Evolutionary conservation across 257 asterid species (phyloP), one percentile per base, ranked within the genome.

Genomic region (Nicotiana tomentosiformis): DNA sequence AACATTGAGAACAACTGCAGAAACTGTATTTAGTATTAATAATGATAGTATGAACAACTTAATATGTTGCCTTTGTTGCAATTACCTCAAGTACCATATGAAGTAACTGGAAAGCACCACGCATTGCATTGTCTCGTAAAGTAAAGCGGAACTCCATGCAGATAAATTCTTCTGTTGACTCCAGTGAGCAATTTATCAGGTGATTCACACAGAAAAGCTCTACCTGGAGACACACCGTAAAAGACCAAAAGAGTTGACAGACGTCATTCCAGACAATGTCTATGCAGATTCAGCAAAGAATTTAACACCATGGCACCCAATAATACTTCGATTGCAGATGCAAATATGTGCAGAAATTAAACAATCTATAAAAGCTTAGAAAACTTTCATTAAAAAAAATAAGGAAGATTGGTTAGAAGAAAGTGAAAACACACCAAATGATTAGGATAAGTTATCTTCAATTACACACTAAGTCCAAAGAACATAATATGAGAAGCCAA

Each of bases 81-180:
- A 76, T 87, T 91, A 96, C 99, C 99, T 96, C 95, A 81, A 96
- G 99, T 29, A 96, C 99, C 99, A 94, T 96, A 88, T 96, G 99
- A 87, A 96, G 99, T 81, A 96, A 90, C 91, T 96, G 98, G 88
- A 96, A 96, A 86, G 99, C 99, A 78, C 98, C 99, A 83, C 93
- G 93, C 99, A 96, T 96, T 51, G 98, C 99, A 86, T 90, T 83
- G 84, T 94, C 98, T 88, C 98, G 93, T 85, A 96, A 87, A 78
- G 98, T 94, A 87, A 96, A 96, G 66, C 98, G 97, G 74, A 96
- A 96, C 87, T 96, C 99, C 97, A 94, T 96, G 91, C 98, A 93
- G 84, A 96, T 93, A 87, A 94, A 96, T 90, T 96, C 99, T 86
- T 96, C 99, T 17, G 98, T 96, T 53, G 99, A 96, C 91, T 96